phyloP scores from a whole-genome alignment of 1,284 basidiomycete genomes.

The Phellopilus nigrolimitatus region DNA sequence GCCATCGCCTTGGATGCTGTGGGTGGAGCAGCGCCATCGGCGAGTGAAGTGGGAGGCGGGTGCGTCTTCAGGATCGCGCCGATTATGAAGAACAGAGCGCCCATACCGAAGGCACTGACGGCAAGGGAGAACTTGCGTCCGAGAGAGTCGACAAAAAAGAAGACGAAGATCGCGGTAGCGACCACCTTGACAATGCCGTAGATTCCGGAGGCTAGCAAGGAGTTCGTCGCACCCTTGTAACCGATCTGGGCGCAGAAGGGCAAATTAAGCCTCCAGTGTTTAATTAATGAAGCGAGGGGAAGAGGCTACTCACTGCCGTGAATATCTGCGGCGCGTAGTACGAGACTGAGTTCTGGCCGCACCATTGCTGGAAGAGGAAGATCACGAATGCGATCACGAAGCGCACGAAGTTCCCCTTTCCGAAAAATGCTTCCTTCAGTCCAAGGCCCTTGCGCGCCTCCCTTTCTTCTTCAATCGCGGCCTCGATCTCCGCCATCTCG shows the following conservation, averaged over 20 bases:
- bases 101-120: conserved; percentile 62
- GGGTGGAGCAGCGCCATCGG: conserved; percentile 32
- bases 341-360: conserved; percentile 55
- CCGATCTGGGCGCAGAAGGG: conserved; percentile 45
- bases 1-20: conserved; percentile 66
- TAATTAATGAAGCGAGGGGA: conserved; percentile 33
- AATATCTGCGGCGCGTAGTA: conserved; percentile 80
- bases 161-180: conserved; percentile 62
- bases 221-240: conserved; percentile 52
- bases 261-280: conserved; percentile 30
- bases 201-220: conserved; percentile 75
- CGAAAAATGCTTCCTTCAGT: conserved; percentile 63
- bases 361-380: conserved; percentile 62
- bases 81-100: conserved; percentile 57
- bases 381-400: conserved; percentile 66
- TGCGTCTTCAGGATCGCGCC: conserved; percentile 74
- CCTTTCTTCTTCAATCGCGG: conserved; percentile 59
- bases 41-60: conserved; percentile 39
- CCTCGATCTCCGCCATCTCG: conserved; percentile 61
- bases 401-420: conserved; percentile 68
- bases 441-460: conserved; percentile 53
- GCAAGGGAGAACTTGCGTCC: conserved; percentile 56
- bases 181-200: conserved; percentile 78
- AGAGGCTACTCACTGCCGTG: conserved; percentile 44
- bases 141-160: conserved; percentile 51